phyloP scores from a whole-genome alignment of 176 grass and related monocot species.

The Triticum turgidum region DNA sequence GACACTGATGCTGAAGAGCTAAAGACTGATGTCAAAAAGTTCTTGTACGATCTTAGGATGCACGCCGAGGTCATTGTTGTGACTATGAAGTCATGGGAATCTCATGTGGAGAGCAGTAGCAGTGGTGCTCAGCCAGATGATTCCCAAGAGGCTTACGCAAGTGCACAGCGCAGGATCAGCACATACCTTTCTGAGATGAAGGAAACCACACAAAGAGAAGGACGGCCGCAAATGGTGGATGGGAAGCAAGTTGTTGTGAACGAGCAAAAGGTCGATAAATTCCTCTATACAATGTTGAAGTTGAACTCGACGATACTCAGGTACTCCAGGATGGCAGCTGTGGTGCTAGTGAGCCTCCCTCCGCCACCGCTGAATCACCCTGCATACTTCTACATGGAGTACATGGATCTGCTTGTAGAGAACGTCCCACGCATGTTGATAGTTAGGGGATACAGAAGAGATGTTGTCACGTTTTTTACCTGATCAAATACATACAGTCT shows the following conservation, averaged over 20 bases:
- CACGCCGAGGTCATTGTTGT: slow-evolving; percentile 94
- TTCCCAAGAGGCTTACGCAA: slow-evolving; percentile 75
- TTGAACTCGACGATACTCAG: slow-evolving; percentile 91
- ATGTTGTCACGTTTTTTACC: slow-evolving; percentile 95
- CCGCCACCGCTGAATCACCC: slow-evolving; percentile 83
- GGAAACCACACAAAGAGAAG: slow-evolving; percentile 61
- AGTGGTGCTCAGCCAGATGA: slow-evolving; percentile 67
- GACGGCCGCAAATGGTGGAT: slow-evolving; percentile 54
- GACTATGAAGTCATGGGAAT: slow-evolving; percentile 86
- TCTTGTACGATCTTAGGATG: slow-evolving; percentile 97
- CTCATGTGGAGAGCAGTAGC: slow-evolving; percentile 44
- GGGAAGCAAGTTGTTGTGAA: slow-evolving; percentile 78
- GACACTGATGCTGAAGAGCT: slow-evolving; percentile 92
- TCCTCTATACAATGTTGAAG: slow-evolving; percentile 91
- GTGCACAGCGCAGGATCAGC: slow-evolving; percentile 70
- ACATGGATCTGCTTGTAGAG: slow-evolving; percentile 97
- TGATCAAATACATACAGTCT: slow-evolving; percentile 45
- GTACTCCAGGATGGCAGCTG: slow-evolving; percentile 94
- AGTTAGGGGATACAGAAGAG: slow-evolving; percentile 93
- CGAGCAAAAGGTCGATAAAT: slow-evolving; percentile 91
- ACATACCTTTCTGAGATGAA: slow-evolving; percentile 83
- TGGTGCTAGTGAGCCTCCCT: slow-evolving; percentile 93
- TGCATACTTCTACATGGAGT: slow-evolving; percentile 97
- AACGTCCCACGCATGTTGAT: slow-evolving; percentile 96
- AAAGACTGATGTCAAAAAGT: slow-evolving; percentile 93